phyloP scores from a whole-genome alignment of 352 stramenopile genomes.

The Phytophthora hybrid region DNA sequence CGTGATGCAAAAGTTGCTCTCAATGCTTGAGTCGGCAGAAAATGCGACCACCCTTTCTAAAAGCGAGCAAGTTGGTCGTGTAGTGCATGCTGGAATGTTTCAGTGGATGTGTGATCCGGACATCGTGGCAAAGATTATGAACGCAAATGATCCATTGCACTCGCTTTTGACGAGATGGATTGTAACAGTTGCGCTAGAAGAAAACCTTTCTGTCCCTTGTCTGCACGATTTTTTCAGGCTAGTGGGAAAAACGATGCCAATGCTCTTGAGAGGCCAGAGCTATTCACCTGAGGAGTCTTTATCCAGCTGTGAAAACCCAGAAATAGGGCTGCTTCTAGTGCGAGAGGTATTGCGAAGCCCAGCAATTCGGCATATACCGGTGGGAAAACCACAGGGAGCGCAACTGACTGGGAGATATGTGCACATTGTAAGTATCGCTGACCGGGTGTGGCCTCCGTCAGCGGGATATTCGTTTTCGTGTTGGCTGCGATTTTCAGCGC shows the following conservation, averaged over 20 bases:
- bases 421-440: conserved; percentile 66
- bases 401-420: conserved; percentile 69
- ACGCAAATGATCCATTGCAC: conserved; percentile 44
- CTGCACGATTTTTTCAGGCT: conserved; percentile 65
- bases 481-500: conserved; percentile 67
- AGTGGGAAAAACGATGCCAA: conserved; percentile 62
- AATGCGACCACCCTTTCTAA: conserved; percentile 52
- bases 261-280: conserved; percentile 41
- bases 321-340: conserved; percentile 60
- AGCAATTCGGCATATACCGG: conserved; percentile 56
- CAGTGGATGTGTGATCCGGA: conserved; percentile 58
- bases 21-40: conserved; percentile 55
- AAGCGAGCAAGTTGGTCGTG: conserved; percentile 53
- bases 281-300: conserved; percentile 1
- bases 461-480: conserved; percentile 84
- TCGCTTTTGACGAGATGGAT: conserved; percentile 50
- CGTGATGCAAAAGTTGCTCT: conserved; percentile 48
- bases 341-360: conserved; percentile 49
- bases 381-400: conserved; percentile 61
- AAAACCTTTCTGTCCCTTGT: conserved; percentile 59
- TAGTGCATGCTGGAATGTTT: conserved; percentile 66
- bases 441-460: conserved; percentile 72
- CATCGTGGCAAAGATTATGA: conserved; percentile 47
- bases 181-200: conserved; percentile 46
- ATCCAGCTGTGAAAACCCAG: conserved; percentile 2